phyloP scores from a whole-genome alignment of 2,329 filamentous ascomycete species.

The Colletotrichum gigasporum region DNA sequence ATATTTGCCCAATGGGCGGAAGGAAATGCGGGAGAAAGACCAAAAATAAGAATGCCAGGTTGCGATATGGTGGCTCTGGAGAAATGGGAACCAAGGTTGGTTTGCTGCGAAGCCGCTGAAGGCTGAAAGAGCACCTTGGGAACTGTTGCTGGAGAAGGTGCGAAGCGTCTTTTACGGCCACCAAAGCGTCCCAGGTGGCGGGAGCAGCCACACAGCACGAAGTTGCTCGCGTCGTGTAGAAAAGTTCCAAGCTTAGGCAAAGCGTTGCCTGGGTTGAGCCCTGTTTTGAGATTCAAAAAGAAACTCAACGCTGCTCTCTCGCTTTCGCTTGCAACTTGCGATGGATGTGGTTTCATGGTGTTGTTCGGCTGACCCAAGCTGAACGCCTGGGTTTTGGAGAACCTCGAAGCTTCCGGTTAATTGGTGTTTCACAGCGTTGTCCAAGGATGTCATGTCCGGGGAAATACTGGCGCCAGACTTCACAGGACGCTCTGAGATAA shows the following conservation, averaged over 20 bases:
- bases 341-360: not conserved
- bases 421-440: not conserved
- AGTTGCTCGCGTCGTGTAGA: not conserved
- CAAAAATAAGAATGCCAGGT: not conserved
- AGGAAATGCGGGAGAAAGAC: not conserved
- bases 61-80: not conserved
- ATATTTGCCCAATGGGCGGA: no score
- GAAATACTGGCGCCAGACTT: not conserved
- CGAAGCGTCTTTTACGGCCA: no score
- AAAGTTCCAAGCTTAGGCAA: not conserved
- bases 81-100: not conserved
- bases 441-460: not conserved
- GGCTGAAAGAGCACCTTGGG: no score
- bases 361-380: not conserved
- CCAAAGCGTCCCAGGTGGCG: not conserved
- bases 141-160: constrained; percentile 1
- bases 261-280: not conserved
- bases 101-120: not conserved
- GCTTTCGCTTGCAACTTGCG: constrained; percentile 10
- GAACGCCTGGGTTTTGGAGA: not conserved
- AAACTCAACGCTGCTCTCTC: constrained; percentile 8
- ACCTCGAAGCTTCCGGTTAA: not conserved
- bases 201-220: not conserved
- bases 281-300: constrained; percentile 13
- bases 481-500: not conserved